These are phyloP conservation scores for Auricularia cornea DNA, from an alignment of 768 basidiomycete genomes.

Conservation along the genomic window DNA sequence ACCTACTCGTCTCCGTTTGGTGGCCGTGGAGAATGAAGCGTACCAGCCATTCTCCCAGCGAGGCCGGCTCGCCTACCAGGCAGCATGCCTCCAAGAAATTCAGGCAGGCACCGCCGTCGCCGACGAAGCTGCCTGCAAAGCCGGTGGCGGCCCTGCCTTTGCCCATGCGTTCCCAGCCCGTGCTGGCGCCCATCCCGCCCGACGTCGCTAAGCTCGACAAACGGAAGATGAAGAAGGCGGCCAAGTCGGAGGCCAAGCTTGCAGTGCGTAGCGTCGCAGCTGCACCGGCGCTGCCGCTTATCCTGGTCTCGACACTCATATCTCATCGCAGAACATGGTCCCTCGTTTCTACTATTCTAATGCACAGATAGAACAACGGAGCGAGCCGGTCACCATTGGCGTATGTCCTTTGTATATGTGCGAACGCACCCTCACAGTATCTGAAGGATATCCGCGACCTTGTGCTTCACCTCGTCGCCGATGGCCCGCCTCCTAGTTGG, in stretches of 20 bases:
- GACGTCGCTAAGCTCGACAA: slow-evolving; percentile 30
- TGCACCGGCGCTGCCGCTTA: too few relatives aligned
- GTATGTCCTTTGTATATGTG: slow-evolving; percentile 35
- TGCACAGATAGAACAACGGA: slow-evolving; percentile 62
- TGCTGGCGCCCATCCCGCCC: too few relatives aligned
- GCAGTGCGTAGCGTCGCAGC: too few relatives aligned
- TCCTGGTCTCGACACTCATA: slow-evolving; percentile 9
- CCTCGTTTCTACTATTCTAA: slow-evolving; percentile 79
- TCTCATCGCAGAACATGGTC: slow-evolving; percentile 34
- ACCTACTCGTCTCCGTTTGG: too few relatives aligned
- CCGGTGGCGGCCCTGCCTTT: background rate
- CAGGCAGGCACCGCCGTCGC: background rate
- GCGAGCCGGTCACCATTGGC: slow-evolving; percentile 69
- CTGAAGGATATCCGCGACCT: slow-evolving; percentile 82
- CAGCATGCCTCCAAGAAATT: background rate
- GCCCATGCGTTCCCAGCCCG: background rate
- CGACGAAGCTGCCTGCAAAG: background rate
- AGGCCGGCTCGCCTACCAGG: background rate
- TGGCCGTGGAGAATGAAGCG: background rate
- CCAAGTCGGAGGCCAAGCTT: slow-evolving; percentile 46
- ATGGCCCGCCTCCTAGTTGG: slow-evolving; percentile 82
- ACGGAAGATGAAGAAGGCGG: slow-evolving; percentile 61
- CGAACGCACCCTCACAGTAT: background rate
- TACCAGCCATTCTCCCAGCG: background rate
- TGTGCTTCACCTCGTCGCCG: slow-evolving; percentile 70